Percentiles rank a stretch among this genome's conserved stretches.
Evolutionary conservation across 1,284 basidiomycete genomes (phyloP).

Genomic region (Ustilago bromivora): DNA sequence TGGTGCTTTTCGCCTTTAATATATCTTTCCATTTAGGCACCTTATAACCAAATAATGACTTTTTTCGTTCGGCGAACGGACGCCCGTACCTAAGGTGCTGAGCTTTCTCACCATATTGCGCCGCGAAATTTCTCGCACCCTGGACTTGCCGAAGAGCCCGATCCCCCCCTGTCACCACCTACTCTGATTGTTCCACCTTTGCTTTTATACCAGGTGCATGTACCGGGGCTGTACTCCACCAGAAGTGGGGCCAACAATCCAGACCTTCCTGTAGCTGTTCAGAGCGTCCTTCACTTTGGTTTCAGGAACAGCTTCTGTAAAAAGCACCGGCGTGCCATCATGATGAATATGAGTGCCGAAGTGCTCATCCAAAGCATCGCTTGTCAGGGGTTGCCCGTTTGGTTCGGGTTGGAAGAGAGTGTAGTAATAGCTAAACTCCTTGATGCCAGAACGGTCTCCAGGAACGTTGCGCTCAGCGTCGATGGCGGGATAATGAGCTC

Average conservation of each 20-base stretch:
- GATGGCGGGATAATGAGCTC: neutral
- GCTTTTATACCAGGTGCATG: neutral
- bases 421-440: rapidly evolving
- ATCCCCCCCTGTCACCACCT: neutral
- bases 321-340: neutral
- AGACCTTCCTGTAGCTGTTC: neutral
- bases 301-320: neutral
- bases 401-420: too few relatives aligned
- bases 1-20: too few relatives aligned
- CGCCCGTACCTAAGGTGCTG: slow-evolving; percentile 10
- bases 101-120: neutral
- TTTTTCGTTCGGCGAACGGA: neutral
- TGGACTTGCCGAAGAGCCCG: neutral
- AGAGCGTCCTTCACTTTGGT: neutral
- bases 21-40: too few relatives aligned
- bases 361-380: neutral
- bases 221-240: neutral
- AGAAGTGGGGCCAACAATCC: neutral
- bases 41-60: neutral
- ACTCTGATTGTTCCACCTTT: neutral
- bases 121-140: neutral
- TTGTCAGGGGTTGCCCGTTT: too few relatives aligned
- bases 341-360: neutral
- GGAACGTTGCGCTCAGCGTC: too few relatives aligned
- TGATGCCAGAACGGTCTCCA: too few relatives aligned